Evolutionary conservation across 2,329 filamentous ascomycete species (phyloP).

Genomic region (Alternaria conjuncta): DNA sequence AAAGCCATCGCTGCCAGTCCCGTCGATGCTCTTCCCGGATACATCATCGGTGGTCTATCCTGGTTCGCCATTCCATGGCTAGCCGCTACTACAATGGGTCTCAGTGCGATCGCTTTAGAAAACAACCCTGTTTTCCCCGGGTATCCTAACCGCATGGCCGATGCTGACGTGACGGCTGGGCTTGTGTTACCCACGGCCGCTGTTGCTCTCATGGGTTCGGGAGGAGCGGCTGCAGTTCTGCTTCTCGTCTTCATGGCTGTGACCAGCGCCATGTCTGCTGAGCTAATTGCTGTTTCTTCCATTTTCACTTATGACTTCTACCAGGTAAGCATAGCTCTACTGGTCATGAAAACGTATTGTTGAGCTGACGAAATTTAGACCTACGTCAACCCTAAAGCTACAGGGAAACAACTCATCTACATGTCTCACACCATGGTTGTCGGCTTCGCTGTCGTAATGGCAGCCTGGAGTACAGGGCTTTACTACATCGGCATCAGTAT

Average conservation of each 20-base stretch:
- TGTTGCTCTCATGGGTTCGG: conserved; percentile 80
- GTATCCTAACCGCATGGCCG: conserved; percentile 73
- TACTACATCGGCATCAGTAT: conserved; percentile 71
- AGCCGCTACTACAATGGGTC: conserved; percentile 85
- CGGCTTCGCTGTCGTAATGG: conserved; percentile 78
- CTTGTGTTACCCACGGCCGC: conserved; percentile 86
- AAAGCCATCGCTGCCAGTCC: conserved; percentile 90
- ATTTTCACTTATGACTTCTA: conserved; percentile 91
- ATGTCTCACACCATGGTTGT: conserved; percentile 78
- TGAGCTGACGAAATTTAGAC: background rate
- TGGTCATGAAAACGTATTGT: fast-evolving
- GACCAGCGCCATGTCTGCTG: conserved; percentile 80
- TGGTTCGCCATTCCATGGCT: conserved; percentile 97
- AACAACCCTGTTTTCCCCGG: conserved; percentile 74
- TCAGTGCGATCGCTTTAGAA: conserved; percentile 81
- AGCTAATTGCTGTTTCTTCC: conserved; percentile 85
- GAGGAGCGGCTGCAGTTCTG: conserved; percentile 78
- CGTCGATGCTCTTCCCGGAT: conserved; percentile 84
- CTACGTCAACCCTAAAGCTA: conserved; percentile 80
- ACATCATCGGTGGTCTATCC: conserved; percentile 82
- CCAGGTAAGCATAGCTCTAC: conserved; percentile 59
- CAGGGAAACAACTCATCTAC: conserved; percentile 77
- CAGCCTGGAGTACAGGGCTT: conserved; percentile 77
- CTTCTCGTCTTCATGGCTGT: conserved; percentile 91
- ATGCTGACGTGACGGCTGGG: conserved; percentile 79